Evolutionary conservation across 2,329 filamentous ascomycete species (phyloP).

Genomic region (Cordyceps fumosorosea): DNA sequence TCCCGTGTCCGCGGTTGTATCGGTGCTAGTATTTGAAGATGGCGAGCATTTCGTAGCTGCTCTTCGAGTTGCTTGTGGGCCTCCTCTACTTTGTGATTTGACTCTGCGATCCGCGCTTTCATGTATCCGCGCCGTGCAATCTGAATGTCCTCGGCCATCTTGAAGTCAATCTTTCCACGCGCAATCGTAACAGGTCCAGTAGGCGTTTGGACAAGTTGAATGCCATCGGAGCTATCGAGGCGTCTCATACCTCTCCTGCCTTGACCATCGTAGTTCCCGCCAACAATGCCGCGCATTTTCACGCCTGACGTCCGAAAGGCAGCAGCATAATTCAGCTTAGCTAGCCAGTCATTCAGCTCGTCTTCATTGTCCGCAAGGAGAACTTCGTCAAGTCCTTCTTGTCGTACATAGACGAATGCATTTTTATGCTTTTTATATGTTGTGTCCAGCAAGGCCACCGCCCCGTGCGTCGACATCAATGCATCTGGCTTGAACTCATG

Average conservation of each 20-base stretch:
- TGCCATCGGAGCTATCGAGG: conserved; percentile 56
- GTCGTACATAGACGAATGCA: conserved; percentile 83
- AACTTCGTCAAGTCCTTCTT: conserved; percentile 81
- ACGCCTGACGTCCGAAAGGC: conserved; percentile 90
- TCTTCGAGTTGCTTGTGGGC: conserved; percentile 73
- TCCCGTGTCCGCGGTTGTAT: conserved; percentile 89
- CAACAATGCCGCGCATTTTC: conserved; percentile 79
- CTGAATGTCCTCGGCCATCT: conserved; percentile 82
- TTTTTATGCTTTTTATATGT: conserved; percentile 95
- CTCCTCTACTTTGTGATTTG: conserved; percentile 67
- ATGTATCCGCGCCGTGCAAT: conserved; percentile 77
- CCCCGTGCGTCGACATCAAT: conserved; percentile 87
- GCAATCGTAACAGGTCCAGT: conserved; percentile 68
- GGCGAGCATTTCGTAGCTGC: conserved; percentile 80
- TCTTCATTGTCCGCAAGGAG: conserved; percentile 84
- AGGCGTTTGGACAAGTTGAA: conserved; percentile 59
- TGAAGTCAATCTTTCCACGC: conserved; percentile 66
- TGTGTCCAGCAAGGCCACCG: conserved; percentile 78
- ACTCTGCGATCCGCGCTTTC: conserved; percentile 73
- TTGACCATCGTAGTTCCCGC: conserved; percentile 79
- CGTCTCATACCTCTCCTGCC: conserved; percentile 64
- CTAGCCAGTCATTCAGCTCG: conserved; percentile 95
- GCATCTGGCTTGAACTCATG: conserved; percentile 91
- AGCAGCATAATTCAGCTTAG: conserved; percentile 91
- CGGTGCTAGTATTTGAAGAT: conserved; percentile 81